These are phyloP conservation scores for Hanseniaspora opuntiae DNA, from an alignment of 805 yeast genomes.

Conservation along the genomic window DNA sequence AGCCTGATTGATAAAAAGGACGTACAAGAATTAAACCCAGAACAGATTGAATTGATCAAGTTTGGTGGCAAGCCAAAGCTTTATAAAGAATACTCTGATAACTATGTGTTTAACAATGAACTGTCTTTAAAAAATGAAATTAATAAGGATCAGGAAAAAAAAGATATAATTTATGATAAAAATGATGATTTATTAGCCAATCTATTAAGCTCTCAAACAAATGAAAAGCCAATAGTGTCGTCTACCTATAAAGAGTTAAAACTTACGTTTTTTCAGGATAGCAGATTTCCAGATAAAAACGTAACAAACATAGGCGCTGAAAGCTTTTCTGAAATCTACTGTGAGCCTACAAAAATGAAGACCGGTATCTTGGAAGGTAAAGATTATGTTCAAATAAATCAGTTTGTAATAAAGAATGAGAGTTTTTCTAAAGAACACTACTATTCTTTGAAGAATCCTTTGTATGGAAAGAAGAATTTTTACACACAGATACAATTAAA, in stretches of 20 bases:
- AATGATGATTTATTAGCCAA: background rate
- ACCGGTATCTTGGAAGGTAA: background rate
- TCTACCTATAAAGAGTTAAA: background rate
- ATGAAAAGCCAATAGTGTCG: background rate
- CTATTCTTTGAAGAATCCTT: slow-evolving; percentile 9
- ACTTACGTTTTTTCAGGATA: slow-evolving; percentile 6
- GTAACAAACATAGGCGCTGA: background rate
- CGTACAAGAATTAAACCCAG: background rate
- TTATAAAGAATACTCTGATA: background rate
- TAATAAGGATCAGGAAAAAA: background rate
- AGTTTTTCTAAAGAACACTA: background rate
- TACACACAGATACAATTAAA: slow-evolving; percentile 1
- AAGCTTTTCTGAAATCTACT: background rate
- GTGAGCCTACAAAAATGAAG: background rate
- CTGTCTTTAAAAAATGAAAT: background rate
- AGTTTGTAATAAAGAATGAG: background rate
- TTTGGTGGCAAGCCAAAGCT: slow-evolving; percentile 1
- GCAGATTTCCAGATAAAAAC: slow-evolving; percentile 5
- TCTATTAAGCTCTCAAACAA: background rate
- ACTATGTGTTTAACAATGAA: background rate
- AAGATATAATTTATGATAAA: background rate
- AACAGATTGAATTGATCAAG: background rate
- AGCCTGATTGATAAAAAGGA: background rate
- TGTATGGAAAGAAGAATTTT: background rate
- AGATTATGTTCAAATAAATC: background rate